Percentiles rank a stretch among this genome's conserved stretches.
Evolutionary conservation across 129 eudicot genomes (phyloP).

Genomic region (Flaveria bidentis): DNA sequence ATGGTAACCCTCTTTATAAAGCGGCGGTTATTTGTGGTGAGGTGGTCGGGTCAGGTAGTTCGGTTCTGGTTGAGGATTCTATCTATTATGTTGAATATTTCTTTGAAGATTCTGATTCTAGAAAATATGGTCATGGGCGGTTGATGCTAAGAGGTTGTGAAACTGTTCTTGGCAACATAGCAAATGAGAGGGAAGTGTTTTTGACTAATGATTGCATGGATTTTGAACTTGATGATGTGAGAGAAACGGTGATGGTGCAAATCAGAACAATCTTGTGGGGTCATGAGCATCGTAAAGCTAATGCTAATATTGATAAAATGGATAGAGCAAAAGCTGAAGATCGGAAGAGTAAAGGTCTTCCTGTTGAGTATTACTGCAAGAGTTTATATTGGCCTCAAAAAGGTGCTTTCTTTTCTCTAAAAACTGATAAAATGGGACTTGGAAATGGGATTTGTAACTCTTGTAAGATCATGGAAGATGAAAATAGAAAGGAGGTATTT

Average conservation of each 20-base stretch:
- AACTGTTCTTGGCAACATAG: slow-evolving; percentile 82
- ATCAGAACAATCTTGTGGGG: slow-evolving; percentile 75
- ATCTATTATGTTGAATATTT: slow-evolving; percentile 80
- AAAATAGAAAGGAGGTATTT: slow-evolving; percentile 38
- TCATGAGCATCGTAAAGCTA: slow-evolving; percentile 64
- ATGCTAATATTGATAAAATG: slow-evolving; percentile 56
- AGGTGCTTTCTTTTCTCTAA: slow-evolving; percentile 83
- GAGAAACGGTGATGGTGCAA: slow-evolving; percentile 48
- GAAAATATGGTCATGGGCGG: slow-evolving; percentile 72
- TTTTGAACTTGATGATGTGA: slow-evolving; percentile 60
- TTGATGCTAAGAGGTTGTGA: slow-evolving; percentile 68
- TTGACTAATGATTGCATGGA: slow-evolving; percentile 75
- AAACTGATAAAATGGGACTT: slow-evolving; percentile 57
- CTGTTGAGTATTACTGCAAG: slow-evolving; percentile 70
- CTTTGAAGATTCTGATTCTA: slow-evolving; percentile 65
- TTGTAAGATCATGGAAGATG: slow-evolving; percentile 49
- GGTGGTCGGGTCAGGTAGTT: slow-evolving; percentile 56
- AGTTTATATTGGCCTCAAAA: slow-evolving; percentile 74
- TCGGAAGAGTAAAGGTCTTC: slow-evolving; percentile 62
- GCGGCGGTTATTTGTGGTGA: slow-evolving; percentile 57
- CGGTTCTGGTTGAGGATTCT: slow-evolving; percentile 59
- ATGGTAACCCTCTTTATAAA: slow-evolving; percentile 54
- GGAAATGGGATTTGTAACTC: slow-evolving; percentile 75
- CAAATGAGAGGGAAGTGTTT: slow-evolving; percentile 82
- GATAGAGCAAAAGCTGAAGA: slow-evolving; percentile 83